A percentile compares a stretch with the other conserved stretches of the same genome.
Evolutionary conservation across 352 stramenopile species (phyloP).

Genomic region (Pythium scleroteichum): DNA sequence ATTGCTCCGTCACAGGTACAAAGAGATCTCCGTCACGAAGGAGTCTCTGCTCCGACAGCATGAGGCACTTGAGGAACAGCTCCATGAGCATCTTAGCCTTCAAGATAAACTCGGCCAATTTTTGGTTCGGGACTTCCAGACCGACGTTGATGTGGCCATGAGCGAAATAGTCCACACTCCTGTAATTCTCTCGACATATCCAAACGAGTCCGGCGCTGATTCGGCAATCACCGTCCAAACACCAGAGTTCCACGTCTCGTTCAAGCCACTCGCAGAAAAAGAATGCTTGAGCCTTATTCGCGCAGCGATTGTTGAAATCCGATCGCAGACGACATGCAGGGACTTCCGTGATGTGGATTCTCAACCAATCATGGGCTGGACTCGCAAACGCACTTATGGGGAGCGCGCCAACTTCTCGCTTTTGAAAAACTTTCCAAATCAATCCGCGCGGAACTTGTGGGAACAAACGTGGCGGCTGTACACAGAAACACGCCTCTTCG

Average conservation of each 20-base stretch:
- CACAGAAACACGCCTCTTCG: conserved; percentile 32
- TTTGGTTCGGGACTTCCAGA: conserved; percentile 19
- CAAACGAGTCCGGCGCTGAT: neutral
- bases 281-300: conserved; percentile 31
- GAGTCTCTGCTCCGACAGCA: conserved; percentile 31
- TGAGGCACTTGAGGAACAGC: conserved; percentile 29
- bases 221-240: conserved; percentile 17
- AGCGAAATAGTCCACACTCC: neutral
- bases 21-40: conserved; percentile 27
- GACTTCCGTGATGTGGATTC: conserved; percentile 26
- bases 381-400: conserved; percentile 37
- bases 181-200: neutral
- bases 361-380: conserved; percentile 34
- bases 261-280: conserved; percentile 26
- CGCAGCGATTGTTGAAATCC: conserved; percentile 15
- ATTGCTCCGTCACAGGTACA: conserved; percentile 22
- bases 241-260: conserved; percentile 23
- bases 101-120: conserved; percentile 31
- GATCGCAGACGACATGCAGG: conserved; percentile 20
- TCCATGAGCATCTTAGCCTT: conserved; percentile 30
- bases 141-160: neutral
- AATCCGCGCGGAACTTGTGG: conserved; percentile 22
- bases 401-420: conserved; percentile 34
- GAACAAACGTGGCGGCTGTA: conserved; percentile 30
- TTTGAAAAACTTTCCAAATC: conserved; percentile 28